Evolutionary conservation across 352 stramenopile species (phyloP).

Genomic region (Phytophthora macrochlamydospora): DNA sequence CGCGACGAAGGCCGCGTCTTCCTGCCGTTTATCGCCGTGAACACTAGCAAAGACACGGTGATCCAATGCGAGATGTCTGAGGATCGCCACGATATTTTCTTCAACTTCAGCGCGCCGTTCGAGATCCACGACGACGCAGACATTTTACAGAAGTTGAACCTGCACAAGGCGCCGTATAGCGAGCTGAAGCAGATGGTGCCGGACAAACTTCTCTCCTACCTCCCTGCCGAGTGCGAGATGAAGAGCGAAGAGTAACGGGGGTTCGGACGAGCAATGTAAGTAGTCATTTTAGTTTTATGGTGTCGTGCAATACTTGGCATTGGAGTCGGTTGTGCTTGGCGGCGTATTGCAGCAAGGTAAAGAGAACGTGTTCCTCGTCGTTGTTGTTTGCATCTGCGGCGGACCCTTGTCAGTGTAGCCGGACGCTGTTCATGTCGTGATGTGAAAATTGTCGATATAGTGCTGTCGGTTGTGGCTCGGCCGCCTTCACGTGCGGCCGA

Average conservation of each 20-base stretch:
- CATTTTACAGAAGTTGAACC: constrained; percentile 93
- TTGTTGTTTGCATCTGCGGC: constrained; percentile 7
- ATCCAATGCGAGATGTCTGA: constrained; percentile 98
- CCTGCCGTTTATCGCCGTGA: constrained; percentile 97
- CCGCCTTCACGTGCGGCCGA: constrained; percentile 23
- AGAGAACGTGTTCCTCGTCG: constrained; percentile 13
- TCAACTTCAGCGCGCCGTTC: constrained; percentile 97
- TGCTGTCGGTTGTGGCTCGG: not conserved
- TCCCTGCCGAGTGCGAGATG: constrained; percentile 80
- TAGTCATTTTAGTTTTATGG: constrained; percentile 29
- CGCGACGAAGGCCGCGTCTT: constrained; percentile 89
- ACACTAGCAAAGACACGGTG: constrained; percentile 93
- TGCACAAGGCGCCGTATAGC: constrained; percentile 81
- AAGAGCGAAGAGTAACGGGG: constrained; percentile 64
- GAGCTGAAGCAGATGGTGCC: constrained; percentile 78
- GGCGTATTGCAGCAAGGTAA: not conserved
- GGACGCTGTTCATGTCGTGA: not conserved
- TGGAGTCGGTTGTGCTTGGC: not conserved
- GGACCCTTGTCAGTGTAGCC: constrained; percentile 1
- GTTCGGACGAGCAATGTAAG: constrained; percentile 14
- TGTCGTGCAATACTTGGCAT: constrained; percentile 19
- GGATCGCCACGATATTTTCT: constrained; percentile 95
- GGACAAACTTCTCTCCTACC: constrained; percentile 74
- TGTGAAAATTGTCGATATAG: not conserved
- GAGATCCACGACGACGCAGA: constrained; percentile 98